phyloP scores from a whole-genome alignment of 1,284 basidiomycete genomes.

The Gastroboletus turbinatus region DNA sequence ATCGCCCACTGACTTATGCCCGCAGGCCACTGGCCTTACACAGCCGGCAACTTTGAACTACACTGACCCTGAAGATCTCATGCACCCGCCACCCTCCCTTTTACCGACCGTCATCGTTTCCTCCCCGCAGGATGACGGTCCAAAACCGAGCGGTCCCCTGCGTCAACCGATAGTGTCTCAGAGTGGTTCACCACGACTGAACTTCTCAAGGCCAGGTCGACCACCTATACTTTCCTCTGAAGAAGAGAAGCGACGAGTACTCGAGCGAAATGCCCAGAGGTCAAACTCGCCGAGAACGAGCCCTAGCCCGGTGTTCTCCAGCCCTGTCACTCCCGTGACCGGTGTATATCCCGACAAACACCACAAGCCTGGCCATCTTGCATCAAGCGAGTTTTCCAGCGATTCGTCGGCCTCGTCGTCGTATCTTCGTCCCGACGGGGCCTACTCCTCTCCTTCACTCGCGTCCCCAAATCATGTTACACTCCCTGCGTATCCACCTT shows the following conservation, averaged over 20 bases:
- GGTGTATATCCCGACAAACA: slow-evolving; percentile 14
- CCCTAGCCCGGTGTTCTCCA: slow-evolving; percentile 11
- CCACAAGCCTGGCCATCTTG: background rate
- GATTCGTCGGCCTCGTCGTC: background rate
- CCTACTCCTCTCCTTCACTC: slow-evolving; percentile 17
- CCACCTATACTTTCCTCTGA: slow-evolving; percentile 46
- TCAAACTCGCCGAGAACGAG: slow-evolving; percentile 23
- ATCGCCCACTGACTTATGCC: slow-evolving; percentile 17
- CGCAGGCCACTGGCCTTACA: slow-evolving; percentile 3
- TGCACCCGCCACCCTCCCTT: slow-evolving; percentile 37
- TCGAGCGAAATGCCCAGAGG: slow-evolving; percentile 55
- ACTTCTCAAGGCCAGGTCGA: slow-evolving; percentile 57
- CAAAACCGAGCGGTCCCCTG: slow-evolving; percentile 10
- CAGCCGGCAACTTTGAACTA: slow-evolving; percentile 7
- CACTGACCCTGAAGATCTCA: slow-evolving; percentile 12
- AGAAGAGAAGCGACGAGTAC: slow-evolving; percentile 57
- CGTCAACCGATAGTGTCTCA: slow-evolving; percentile 37
- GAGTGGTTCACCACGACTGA: slow-evolving; percentile 38
- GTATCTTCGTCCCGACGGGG: slow-evolving; percentile 22
- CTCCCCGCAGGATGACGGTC: slow-evolving; percentile 29
- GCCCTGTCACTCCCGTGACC: slow-evolving; percentile 24
- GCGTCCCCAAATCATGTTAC: slow-evolving; percentile 10
- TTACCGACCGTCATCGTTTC: slow-evolving; percentile 50
- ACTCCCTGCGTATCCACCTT: slow-evolving; percentile 30
- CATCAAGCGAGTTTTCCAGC: background rate